Evolutionary conservation across 306 rosid genomes (phyloP), one percentile per base, ranked within the genome.

Genomic region (Cucumis hystrix): DNA sequence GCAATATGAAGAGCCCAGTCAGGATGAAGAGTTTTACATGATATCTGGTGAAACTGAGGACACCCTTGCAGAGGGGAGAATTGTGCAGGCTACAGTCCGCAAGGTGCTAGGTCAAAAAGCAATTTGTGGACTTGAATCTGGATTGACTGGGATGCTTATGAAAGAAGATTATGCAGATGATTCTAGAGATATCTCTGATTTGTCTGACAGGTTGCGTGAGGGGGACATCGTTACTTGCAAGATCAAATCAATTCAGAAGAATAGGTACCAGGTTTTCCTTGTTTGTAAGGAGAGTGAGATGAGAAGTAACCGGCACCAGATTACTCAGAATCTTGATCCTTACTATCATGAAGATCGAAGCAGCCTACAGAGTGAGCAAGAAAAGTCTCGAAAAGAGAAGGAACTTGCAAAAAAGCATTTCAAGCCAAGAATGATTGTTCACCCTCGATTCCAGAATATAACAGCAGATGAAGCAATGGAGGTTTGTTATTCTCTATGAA

Each of bases 401-500:
- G 99, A 96, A 81, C 90, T 87, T 66, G 96, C 97, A 4, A 96
- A 92, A 87, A 96, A 89, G 83, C 98, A 87, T 85, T 96, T 96
- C 84, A 96, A 92, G 87, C 93, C 96, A 28, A 92, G 99, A 84
- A 92, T 92, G 99, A 96, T 96, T 75, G 97, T 92, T 84, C 99
- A 96, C 82, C 99, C 99, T 25, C 97, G 98, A 30, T 96, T 96
- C 83, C 97, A 96, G 85, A 96, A 96, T 85, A 87, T 92, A 47
- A 90, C 99, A 23, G 96, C 97, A 43, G 99, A 96, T 76, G 93
- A 91, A 88, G 99, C 98, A 72, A 88, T 88, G 91, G 88, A 92
- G 98, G 99, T 96, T 68, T 83, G 91, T 68, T 77, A 54, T 81
- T 54, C 15, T 75, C 75, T 17, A 20, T 40, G 30, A 67, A 41